Conservation (phyloP, 208 protist genomes). For the Wallacemonas sp. region DNA sequence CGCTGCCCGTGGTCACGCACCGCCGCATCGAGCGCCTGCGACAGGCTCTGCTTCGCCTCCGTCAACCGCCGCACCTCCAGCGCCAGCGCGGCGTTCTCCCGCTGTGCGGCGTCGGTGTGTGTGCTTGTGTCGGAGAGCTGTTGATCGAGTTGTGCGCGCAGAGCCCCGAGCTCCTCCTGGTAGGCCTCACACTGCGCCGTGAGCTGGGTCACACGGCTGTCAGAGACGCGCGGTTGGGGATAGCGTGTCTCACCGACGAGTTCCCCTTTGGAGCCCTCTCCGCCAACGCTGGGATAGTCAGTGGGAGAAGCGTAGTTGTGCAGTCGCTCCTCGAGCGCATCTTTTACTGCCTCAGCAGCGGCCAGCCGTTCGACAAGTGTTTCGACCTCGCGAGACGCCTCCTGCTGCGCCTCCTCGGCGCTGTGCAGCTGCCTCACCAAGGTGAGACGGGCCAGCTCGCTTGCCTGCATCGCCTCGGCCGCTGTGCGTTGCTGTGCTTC, state of each 20-base stretch:
- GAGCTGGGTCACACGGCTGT: slow-evolving; percentile 11
- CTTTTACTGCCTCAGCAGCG: slow-evolving; percentile 20
- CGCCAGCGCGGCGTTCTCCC: slow-evolving; percentile 19
- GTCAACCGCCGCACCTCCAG: slow-evolving; percentile 22
- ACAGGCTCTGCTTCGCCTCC: slow-evolving; percentile 31
- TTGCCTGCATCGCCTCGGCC: slow-evolving; percentile 5
- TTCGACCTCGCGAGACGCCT: slow-evolving; percentile 24
- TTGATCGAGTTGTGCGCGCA: slow-evolving; percentile 42
- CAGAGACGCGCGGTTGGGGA: neutral
- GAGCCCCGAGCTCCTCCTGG: slow-evolving; percentile 40
- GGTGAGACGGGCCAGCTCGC: slow-evolving; percentile 30
- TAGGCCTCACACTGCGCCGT: slow-evolving; percentile 43
- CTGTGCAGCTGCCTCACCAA: slow-evolving; percentile 36
- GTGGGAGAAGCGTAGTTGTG: neutral
- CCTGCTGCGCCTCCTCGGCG: slow-evolving; percentile 18
- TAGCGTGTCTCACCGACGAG: slow-evolving; percentile 7
- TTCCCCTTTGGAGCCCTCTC: neutral
- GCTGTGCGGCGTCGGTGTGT: slow-evolving; percentile 14
- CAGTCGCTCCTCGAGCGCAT: slow-evolving; percentile 19
- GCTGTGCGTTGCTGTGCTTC: slow-evolving; percentile 18
- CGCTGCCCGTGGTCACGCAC: slow-evolving; percentile 47
- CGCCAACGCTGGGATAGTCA: neutral
- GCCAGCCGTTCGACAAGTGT: slow-evolving; percentile 22
- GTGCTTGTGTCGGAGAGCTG: slow-evolving; percentile 14
- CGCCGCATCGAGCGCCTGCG: slow-evolving; percentile 34